Conservation (phyloP, 306 rosid genomes). For the Cucumis cinereus region DNA sequence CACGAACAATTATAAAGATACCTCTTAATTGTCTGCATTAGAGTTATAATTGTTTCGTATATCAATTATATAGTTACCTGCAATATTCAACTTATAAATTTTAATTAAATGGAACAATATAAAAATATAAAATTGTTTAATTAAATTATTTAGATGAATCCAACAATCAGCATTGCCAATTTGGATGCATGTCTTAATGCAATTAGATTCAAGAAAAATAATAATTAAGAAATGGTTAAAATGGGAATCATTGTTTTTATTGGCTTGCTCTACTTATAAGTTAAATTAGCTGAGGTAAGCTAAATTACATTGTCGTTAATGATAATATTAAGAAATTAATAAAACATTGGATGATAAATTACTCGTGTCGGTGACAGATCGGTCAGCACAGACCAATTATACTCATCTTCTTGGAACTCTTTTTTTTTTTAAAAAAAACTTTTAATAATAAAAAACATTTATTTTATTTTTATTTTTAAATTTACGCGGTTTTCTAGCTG, state of each 20-base stretch:
- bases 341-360: background rate
- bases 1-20: too few relatives aligned
- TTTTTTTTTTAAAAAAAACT: background rate
- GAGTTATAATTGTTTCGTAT: too few relatives aligned
- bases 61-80: too few relatives aligned
- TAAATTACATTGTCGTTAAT: background rate
- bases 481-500: conserved; percentile 11
- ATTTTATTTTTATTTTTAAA: background rate
- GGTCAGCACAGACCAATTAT: background rate
- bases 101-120: background rate
- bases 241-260: background rate
- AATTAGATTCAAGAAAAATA: background rate
- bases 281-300: background rate
- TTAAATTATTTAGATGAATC: background rate
- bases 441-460: background rate
- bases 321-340: background rate
- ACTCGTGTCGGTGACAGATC: conserved; percentile 9
- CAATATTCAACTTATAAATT: background rate
- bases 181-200: background rate
- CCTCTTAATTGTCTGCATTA: too few relatives aligned
- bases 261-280: background rate
- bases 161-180: background rate
- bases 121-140: background rate
- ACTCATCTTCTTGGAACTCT: background rate
- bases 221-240: background rate